phyloP scores from a whole-genome alignment of 2,329 filamentous ascomycete genomes.

The Botrytis squamosa region DNA sequence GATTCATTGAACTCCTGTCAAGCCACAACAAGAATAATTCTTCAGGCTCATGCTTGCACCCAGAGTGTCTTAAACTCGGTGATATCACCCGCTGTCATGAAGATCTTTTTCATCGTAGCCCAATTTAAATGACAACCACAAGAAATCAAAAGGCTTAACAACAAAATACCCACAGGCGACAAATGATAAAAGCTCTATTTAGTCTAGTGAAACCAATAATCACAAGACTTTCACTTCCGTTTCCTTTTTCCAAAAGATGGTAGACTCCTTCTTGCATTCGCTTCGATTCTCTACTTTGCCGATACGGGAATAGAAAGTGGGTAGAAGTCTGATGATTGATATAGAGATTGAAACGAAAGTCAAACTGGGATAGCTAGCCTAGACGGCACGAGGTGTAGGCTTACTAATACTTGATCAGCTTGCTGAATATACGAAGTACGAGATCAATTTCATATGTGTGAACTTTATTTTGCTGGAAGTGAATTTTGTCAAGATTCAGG shows the following conservation, averaged over 20 bases:
- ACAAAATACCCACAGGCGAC: neutral
- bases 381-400: neutral
- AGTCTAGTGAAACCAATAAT: too few species aligned
- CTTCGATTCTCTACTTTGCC: neutral
- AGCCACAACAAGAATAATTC: too few species aligned
- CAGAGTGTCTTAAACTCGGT: too few species aligned
- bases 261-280: too few species aligned
- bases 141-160: neutral
- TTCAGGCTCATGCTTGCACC: too few species aligned
- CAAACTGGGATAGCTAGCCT: neutral
- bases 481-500: rapidly evolving
- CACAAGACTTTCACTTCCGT: neutral
- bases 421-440: neutral
- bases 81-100: too few species aligned
- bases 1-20: too few species aligned
- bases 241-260: neutral
- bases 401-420: neutral
- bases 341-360: neutral
- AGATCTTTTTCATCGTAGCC: neutral
- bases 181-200: too few species aligned
- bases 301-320: neutral
- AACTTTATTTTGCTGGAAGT: neutral
- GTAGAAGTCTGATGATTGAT: neutral
- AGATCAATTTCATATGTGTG: neutral
- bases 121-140: neutral